These are phyloP conservation scores for Glonium stellatum DNA, from an alignment of 495 filamentous ascomycete species.

Conservation along the genomic window DNA sequence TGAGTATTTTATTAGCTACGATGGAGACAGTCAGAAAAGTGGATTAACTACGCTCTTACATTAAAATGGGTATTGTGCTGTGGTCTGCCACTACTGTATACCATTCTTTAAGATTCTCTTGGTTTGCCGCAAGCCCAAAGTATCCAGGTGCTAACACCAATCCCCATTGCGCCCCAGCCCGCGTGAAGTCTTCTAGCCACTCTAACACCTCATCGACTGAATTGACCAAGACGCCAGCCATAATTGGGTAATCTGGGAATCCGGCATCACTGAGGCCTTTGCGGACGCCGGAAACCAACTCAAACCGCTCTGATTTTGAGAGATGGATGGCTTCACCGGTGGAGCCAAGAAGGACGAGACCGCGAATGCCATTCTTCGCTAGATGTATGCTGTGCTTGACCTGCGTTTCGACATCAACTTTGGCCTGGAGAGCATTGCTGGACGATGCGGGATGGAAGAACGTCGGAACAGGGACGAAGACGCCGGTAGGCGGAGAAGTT, in stretches of 20 bases:
- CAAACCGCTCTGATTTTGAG: conserved; percentile 49
- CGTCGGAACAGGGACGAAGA: conserved; percentile 46
- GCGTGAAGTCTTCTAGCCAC: conserved; percentile 48
- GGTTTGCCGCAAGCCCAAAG: conserved; percentile 51
- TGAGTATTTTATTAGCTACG: conserved; percentile 1
- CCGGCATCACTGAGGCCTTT: conserved; percentile 46
- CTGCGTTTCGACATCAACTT: conserved; percentile 52
- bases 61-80: conserved; percentile 51
- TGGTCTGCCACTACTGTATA: conserved; percentile 48
- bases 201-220: conserved; percentile 57
- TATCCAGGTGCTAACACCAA: conserved; percentile 54
- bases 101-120: conserved; percentile 43
- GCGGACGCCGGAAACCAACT: conserved; percentile 47
- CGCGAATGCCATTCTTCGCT: conserved; percentile 53
- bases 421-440: conserved; percentile 33
- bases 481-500: conserved; percentile 35
- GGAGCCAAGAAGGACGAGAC: conserved; percentile 59
- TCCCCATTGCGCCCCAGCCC: conserved; percentile 59
- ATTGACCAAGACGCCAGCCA: conserved; percentile 60
- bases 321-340: conserved; percentile 66
- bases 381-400: conserved; percentile 55
- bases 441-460: conserved; percentile 44
- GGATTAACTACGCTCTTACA: conserved; percentile 28
- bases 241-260: conserved; percentile 55
- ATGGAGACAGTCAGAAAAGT: neutral